Evolutionary conservation across 345 rosid species (phyloP), one percentile per base, ranked within the genome.

Genomic region (Zanthoxylum bungeanum): DNA sequence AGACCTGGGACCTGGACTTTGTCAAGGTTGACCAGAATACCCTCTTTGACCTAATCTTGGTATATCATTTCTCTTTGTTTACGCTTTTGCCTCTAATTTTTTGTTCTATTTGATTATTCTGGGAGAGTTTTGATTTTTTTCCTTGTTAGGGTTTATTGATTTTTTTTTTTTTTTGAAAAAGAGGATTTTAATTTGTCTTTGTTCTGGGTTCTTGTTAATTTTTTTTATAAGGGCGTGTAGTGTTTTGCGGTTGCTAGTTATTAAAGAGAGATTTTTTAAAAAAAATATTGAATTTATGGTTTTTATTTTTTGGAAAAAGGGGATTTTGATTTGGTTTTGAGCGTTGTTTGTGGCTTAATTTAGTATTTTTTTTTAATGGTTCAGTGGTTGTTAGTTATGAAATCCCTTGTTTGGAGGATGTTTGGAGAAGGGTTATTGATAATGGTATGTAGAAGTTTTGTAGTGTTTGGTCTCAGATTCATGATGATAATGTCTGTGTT

Each of bases 1-100:
- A 78, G 76, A 8, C 19, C 19, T 89, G 88, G 88, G 89, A 89
- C 16, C 19, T 76, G 1, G 87, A 87, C 5, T 89, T 85, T 56
- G 73, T 85, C 58, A 79, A 78, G 36, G 88, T 89, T 11, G 91
- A 82, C 50, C 87, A 84, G 69, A 65, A 51, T 37, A 81, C 84
- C 31, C 87, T 89, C 60, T 89, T 83, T 50, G 89, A 89, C 36
- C 86, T 86, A 50, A 81, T 85, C 70, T 58, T 85, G 87, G 91
- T 89, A 40, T 8, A 78, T 44, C 49, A 4, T 44, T 19, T 9
- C 21, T 46, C 36, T 62, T 36, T 2, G 3, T 31, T 55, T 10
- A 30, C 56, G 8, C 36, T 28, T 28, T 67, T 25, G 11, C 40
- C n/a, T 11, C 61, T 33, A 10, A 17, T 17, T 7, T 9, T 49